Evolutionary conservation across 2,329 filamentous ascomycete genomes (phyloP).

Genomic region (Hypomyces rosellus): DNA sequence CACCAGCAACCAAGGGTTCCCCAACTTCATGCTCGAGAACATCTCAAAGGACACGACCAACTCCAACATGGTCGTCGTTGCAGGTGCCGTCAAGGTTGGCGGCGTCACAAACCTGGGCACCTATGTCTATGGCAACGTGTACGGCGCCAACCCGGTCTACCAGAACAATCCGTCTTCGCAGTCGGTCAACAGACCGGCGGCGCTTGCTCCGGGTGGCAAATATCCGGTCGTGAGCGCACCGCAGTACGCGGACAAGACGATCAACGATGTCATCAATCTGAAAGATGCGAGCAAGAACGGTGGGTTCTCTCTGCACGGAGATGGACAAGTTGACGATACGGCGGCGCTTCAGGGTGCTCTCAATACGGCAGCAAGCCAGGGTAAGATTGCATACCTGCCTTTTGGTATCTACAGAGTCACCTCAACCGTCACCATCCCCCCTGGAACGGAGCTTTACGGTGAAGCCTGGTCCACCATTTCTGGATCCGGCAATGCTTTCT

Average conservation of each 20-base stretch:
- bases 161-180: slow-evolving; percentile 2
- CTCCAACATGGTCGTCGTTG: slow-evolving; percentile 14
- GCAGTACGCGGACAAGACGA: slow-evolving; percentile 5
- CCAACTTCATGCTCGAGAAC: slow-evolving; percentile 14
- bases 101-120: slow-evolving; percentile 8
- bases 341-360: slow-evolving; percentile 52
- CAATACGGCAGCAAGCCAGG: slow-evolving; percentile 38
- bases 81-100: slow-evolving; percentile 8
- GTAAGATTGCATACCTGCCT: slow-evolving; percentile 51
- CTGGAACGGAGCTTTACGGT: slow-evolving; percentile 21
- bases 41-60: slow-evolving; percentile 15
- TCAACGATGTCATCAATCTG: slow-evolving; percentile 6
- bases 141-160: slow-evolving; percentile 5
- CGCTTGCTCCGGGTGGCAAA: slow-evolving; percentile 9
- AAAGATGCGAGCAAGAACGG: slow-evolving; percentile 9
- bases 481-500: slow-evolving; percentile 7
- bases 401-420: slow-evolving; percentile 49
- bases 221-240: slow-evolving; percentile 7
- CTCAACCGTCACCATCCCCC: slow-evolving; percentile 39
- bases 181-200: slow-evolving; percentile 7
- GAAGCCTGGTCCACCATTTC: slow-evolving; percentile 11
- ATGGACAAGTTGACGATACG: slow-evolving; percentile 55
- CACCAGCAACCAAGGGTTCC: background rate
- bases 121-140: slow-evolving; percentile 9
- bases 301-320: slow-evolving; percentile 28